Base-by-base conservation (phyloP, 768 basidiomycete genomes). In the Pisolithus microcarpus region DNA sequence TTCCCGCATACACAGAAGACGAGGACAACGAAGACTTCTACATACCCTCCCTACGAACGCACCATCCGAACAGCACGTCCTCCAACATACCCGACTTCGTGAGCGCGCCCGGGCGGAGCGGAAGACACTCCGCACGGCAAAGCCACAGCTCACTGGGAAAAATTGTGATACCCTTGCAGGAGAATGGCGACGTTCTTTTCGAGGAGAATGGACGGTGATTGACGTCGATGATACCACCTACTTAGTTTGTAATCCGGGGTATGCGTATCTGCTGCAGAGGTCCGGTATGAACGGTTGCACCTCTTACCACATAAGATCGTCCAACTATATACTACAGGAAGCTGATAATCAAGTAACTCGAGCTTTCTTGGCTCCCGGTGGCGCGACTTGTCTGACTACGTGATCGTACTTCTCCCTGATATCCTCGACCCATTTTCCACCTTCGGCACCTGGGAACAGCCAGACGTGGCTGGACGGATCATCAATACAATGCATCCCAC, bases 371-470 rank as follows among this genome's bases (percentile, higher is more conserved):
- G 30, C 40, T 19, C 38, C 24, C 1, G 50, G 59, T 7, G 28
- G 42, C 19, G 21, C 46, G 51, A 11, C 50, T 56, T 24, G 26
- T 30, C 19, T 37, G n/a, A 30, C 15, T 5, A 3, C 31, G 10
- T 30, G 37, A 26, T 55, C 26, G 40, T 53, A 59, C 43, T 56
- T 60, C 40, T 65, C 61, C 57, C 70, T 73, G 23, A 90, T 65
- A 30, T 81, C 75, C 39, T 80, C 70, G 13, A 88, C 66, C 82
- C 85, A 90, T 59, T 78, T 78, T 1, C 87, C 88, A 11, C 87
- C 86, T 55, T 93, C 88, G 1, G 89, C 90, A 16, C 90, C 91
- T 26, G 82, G 76, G 60, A 91, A 93, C 24, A 91, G 58, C 86
- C 87, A 92, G 2, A 90, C 79, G 56, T 91, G 89, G 57, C 91